These are phyloP conservation scores for Cystobasidium ongulense DNA, from an alignment of 768 basidiomycete genomes.

Conservation along the genomic window DNA sequence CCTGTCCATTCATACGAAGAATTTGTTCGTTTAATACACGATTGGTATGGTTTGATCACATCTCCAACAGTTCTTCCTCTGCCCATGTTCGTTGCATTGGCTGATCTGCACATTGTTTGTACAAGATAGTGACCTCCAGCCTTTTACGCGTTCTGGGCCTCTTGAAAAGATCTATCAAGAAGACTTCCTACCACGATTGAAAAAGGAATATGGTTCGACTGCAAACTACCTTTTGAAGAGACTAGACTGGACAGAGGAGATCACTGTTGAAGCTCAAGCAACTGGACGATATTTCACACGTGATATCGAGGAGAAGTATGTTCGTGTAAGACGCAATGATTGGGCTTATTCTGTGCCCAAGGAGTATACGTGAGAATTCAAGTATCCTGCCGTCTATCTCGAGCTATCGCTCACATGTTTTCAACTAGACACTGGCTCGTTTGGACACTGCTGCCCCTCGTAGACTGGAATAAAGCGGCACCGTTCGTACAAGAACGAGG, in stretches of 20 bases:
- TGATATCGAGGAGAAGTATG: slow-evolving; percentile 9
- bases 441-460: slow-evolving; percentile 19
- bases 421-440: slow-evolving; percentile 23
- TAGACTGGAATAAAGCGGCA: slow-evolving; percentile 14
- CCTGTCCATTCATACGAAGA: slow-evolving; percentile 23
- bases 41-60: neutral
- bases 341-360: slow-evolving; percentile 17
- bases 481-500: slow-evolving; percentile 12
- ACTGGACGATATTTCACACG: slow-evolving; percentile 18
- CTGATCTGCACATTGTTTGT: neutral
- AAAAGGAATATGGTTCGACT: neutral
- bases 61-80: neutral
- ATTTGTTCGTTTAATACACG: neutral
- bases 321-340: slow-evolving; percentile 3
- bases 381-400: neutral
- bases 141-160: neutral
- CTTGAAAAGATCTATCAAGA: neutral
- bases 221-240: neutral
- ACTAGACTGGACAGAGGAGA: neutral
- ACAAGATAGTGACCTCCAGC: neutral
- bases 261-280: neutral
- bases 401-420: neutral
- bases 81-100: neutral
- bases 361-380: slow-evolving; percentile 1
- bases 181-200: slow-evolving; percentile 3